Base-by-base conservation (phyloP, 257 asterid species). In the Solanum chmielewskii region DNA sequence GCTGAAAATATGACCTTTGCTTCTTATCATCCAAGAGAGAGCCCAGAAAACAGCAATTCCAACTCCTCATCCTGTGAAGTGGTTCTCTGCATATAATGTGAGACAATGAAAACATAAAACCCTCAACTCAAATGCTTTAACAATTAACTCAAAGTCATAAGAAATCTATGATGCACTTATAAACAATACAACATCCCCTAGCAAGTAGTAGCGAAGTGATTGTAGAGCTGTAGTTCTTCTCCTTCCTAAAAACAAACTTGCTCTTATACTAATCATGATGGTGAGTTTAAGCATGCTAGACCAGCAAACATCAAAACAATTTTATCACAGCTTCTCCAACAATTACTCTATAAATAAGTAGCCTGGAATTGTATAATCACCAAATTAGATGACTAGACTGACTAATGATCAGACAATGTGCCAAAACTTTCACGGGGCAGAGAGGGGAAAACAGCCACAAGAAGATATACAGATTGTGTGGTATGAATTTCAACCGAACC, bases 41-140 rank as follows among this genome's bases (percentile, higher is more conserved):
- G 98, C 89, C 98, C 96, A 31, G 99, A 88, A 89, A 96, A 94
- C 62, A 96, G 96, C 92, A 92, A 90, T 90, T 94, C 98, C 92
- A 95, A 87, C 90, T 94, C 99, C 90, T 95, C 92, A 20, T 95
- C 98, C 88, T 92, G 98, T 49, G 96, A 88, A 5, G 91, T 87
- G 64, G 95, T 93, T 89, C 98, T 92, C 99, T 94, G 96, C 90
- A 84, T 85, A 76, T 85, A 83, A 89, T 74, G 73, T 73, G 83
- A 82, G 86, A n/a, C 27, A 7, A 27, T 70, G 4, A 35, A 64
- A 84, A 80, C 85, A 23, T 23, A 42, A 60, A 83, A 83, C 11
- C 5, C 33, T 11, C 8, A 18, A 59, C 52, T 88, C 85, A 33
- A 11, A 7, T 59, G 21, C 16, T 27, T 27, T 16, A 39, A 25